Evolutionary conservation across 176 grass and related monocot genomes (phyloP).

Genomic region (Stipa capillata): DNA sequence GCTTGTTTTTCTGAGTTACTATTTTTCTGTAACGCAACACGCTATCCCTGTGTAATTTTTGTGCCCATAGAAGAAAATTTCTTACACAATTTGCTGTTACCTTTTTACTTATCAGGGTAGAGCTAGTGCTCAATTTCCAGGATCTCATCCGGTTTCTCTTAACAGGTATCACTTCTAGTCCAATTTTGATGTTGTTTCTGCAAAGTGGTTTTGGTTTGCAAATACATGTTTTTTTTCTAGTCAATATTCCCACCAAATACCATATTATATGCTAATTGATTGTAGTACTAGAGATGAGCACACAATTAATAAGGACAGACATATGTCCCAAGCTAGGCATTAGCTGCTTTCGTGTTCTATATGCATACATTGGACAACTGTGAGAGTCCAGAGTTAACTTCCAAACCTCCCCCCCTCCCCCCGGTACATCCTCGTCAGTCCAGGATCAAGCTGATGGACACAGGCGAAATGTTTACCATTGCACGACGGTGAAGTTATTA

Average conservation of each 20-base stretch:
- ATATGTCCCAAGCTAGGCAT: background rate
- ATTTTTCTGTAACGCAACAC: background rate
- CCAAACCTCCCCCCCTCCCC: no score
- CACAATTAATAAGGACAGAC: background rate
- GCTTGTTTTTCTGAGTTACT: background rate
- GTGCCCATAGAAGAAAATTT: background rate
- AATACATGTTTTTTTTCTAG: background rate
- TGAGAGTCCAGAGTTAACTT: no score
- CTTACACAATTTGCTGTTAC: background rate
- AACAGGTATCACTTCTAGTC: slow-evolving; percentile 2
- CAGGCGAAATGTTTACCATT: no score
- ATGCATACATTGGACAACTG: background rate
- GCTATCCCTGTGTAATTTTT: background rate
- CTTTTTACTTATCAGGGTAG: slow-evolving; percentile 19
- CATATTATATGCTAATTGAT: background rate
- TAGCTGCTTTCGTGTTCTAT: background rate
- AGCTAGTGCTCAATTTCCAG: slow-evolving; percentile 18
- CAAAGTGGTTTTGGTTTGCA: background rate
- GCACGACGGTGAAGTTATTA: no score
- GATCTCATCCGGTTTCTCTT: slow-evolving; percentile 25
- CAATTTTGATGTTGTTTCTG: background rate
- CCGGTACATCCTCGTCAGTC: no score
- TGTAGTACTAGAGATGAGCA: background rate
- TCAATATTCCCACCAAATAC: background rate
- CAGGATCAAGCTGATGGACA: no score